Evolutionary conservation across 208 protist species (phyloP).

Genomic region (Leptomonas pyrrhocoris): DNA sequence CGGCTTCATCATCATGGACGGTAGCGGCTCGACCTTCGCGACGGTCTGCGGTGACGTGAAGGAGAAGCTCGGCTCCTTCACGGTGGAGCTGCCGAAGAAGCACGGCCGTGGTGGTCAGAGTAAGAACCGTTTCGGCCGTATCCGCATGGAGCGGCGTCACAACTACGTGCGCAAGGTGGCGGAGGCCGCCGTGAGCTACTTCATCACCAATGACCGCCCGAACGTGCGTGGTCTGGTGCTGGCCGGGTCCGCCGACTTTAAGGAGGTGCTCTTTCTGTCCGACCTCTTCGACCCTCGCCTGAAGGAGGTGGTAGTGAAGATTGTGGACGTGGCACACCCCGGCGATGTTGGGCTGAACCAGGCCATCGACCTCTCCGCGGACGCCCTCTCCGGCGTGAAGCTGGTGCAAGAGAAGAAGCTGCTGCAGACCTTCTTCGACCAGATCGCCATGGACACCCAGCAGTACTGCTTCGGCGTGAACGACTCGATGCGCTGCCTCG

Average conservation of each 20-base stretch:
- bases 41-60: conserved; percentile 98
- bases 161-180: conserved; percentile 99
- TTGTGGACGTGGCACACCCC: conserved; percentile 99
- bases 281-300: conserved; percentile 98
- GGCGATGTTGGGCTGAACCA: conserved; percentile 99
- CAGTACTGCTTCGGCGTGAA: conserved; percentile 99
- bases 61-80: conserved; percentile 98
- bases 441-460: conserved; percentile 98
- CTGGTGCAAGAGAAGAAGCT: conserved; percentile 99
- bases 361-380: conserved; percentile 98
- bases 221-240: conserved; percentile 99
- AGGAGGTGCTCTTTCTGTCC: conserved; percentile 97
- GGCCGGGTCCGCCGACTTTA: conserved; percentile 99
- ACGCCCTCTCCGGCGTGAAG: conserved; percentile 97
- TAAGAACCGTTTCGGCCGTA: conserved; percentile 99
- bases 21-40: conserved; percentile 97
- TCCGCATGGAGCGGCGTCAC: conserved; percentile 99
- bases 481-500: conserved; percentile 97
- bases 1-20: conserved; percentile 99
- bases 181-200: conserved; percentile 96
- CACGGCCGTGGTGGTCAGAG: conserved; percentile 99
- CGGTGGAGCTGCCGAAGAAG: conserved; percentile 99
- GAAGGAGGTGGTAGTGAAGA: conserved; percentile 97
- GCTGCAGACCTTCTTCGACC: conserved; percentile 98
- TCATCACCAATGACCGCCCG: conserved; percentile 98